Conservation (phyloP, 2,329 filamentous ascomycete genomes). For the Claviceps fusiformis region DNA sequence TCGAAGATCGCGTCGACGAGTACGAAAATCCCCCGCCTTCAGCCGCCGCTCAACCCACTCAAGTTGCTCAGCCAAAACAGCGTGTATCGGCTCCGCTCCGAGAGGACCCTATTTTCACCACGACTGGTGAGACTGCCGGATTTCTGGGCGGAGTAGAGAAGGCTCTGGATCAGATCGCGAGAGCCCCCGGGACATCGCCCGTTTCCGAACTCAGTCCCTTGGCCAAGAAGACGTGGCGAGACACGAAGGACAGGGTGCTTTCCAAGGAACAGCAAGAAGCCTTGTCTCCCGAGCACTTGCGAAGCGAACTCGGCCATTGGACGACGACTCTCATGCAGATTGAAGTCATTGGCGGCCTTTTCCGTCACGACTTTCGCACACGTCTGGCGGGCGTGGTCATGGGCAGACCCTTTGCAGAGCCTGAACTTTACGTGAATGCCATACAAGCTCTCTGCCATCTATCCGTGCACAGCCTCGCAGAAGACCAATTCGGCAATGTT, state of each 20-base stretch:
- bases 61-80: constrained; percentile 18
- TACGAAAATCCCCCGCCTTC: constrained; percentile 34
- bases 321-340: constrained; percentile 31
- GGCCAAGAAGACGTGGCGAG: constrained; percentile 34
- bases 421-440: constrained; percentile 56
- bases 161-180: constrained; percentile 27
- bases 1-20: constrained; percentile 54
- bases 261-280: constrained; percentile 41
- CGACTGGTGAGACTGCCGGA: constrained; percentile 21
- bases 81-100: constrained; percentile 27
- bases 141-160: constrained; percentile 32
- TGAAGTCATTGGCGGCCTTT: constrained; percentile 48
- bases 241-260: constrained; percentile 34
- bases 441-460: constrained; percentile 56
- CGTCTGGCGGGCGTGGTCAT: constrained; percentile 55
- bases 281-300: constrained; percentile 34
- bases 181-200: constrained; percentile 34
- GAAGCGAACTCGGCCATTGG: constrained; percentile 33
- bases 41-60: constrained; percentile 16
- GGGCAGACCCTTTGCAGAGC: constrained; percentile 58
- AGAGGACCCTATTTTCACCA: constrained; percentile 32
- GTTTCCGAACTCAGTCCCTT: constrained; percentile 35
- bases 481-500: constrained; percentile 80
- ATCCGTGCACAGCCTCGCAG: constrained; percentile 57
- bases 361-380: constrained; percentile 56